phyloP scores from a whole-genome alignment of 1,139 yeast genomes.

The Sugiyamaella neomexicana region DNA sequence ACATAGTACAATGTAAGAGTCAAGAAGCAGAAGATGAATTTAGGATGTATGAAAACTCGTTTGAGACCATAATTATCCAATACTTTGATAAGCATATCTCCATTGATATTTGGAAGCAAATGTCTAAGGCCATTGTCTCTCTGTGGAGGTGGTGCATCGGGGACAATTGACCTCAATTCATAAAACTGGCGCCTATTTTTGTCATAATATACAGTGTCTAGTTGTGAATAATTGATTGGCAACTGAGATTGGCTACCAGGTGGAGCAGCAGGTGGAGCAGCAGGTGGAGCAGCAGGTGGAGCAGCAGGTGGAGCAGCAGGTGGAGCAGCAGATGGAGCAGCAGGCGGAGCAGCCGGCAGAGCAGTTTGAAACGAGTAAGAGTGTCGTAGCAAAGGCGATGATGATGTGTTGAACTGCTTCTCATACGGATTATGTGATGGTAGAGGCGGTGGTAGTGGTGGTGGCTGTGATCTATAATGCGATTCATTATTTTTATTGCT shows the following conservation, averaged over 20 bases:
- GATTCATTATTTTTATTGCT: not conserved
- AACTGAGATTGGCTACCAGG: too few relatives aligned
- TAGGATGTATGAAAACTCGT: slow-evolving; percentile 10
- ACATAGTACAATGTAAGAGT: slow-evolving; percentile 5
- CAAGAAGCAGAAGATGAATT: slow-evolving; percentile 10
- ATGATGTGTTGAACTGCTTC: not conserved
- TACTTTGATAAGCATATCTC: not conserved
- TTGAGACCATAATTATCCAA: slow-evolving; percentile 7
- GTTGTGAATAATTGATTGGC: not conserved
- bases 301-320: too few relatives aligned
- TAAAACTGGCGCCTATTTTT: not conserved
- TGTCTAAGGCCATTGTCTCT: not conserved
- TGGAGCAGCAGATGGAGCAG: too few relatives aligned
- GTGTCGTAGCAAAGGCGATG: not conserved
- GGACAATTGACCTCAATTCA: not conserved
- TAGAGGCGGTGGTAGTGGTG: not conserved
- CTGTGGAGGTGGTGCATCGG: not conserved
- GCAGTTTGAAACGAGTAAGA: not conserved
- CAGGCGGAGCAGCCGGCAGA: too few relatives aligned
- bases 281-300: too few relatives aligned
- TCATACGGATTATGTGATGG: not conserved
- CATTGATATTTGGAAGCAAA: not conserved
- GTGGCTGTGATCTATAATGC: not conserved
- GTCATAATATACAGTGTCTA: not conserved
- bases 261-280: too few relatives aligned